phyloP scores from a whole-genome alignment of 2,329 filamentous ascomycete genomes.

The Coniella vitis region DNA sequence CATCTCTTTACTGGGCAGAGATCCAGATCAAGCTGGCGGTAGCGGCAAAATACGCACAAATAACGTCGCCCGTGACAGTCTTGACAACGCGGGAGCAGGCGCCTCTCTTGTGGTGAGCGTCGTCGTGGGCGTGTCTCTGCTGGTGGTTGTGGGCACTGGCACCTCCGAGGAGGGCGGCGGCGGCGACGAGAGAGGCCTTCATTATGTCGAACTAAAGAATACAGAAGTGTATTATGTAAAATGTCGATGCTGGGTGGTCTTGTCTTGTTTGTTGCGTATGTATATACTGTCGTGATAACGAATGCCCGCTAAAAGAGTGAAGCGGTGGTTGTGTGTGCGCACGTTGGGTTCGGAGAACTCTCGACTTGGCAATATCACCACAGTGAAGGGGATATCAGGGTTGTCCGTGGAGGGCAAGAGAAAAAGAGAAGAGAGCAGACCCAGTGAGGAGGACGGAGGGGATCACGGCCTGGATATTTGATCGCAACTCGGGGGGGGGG shows the following conservation, averaged over 20 bases:
- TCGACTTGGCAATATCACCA: constrained; percentile 47
- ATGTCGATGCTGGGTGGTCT: constrained; percentile 16
- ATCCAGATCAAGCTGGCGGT: no score
- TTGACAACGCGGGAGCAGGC: constrained; percentile 69
- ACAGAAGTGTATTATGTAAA: not conserved
- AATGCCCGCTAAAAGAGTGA: constrained; percentile 87
- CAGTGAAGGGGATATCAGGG: constrained; percentile 29
- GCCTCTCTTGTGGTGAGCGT: constrained; percentile 48
- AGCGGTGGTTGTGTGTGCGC: constrained; percentile 51
- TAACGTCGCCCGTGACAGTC: constrained; percentile 61
- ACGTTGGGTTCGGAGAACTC: constrained; percentile 28
- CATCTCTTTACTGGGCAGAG: not conserved
- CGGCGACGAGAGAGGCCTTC: constrained; percentile 65
- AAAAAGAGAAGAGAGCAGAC: constrained; percentile 27
- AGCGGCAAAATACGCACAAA: constrained; percentile 46
- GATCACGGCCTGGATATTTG: constrained; percentile 10
- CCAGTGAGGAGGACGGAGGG: constrained; percentile 28
- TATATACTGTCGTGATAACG: constrained; percentile 39
- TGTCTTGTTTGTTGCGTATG: constrained; percentile 24
- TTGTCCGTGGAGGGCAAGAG: constrained; percentile 33
- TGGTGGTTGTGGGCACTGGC: constrained; percentile 56
- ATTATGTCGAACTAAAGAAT: constrained; percentile 43
- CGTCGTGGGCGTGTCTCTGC: constrained; percentile 45
- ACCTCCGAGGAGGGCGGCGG: constrained; percentile 52
- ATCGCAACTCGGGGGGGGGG: not conserved